Evolutionary conservation across 805 yeast genomes (phyloP), one percentile per base, ranked within the genome.

Genomic region (Suhomyces vadensis): DNA sequence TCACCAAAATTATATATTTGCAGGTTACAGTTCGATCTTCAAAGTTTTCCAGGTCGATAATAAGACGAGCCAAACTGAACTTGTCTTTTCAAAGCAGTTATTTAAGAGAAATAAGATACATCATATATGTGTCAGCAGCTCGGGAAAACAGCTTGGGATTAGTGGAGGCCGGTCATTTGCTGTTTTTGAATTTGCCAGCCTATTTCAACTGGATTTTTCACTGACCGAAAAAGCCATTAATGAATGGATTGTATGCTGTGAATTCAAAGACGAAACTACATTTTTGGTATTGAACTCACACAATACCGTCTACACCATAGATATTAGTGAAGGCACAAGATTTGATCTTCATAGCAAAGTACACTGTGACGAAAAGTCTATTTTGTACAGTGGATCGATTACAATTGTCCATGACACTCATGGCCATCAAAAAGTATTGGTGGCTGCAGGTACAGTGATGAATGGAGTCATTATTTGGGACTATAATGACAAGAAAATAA

Each of bases 401-500:
- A 73, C 73, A 42, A 75, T 75, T 0, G 52, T 77, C 13, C 46
- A 61, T 2, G 59, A 63, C 9, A 52, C 77, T n/a, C 47, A 61
- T 2, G 59, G 62, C 9, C 71, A 66, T 5, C 19, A 20, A 10
- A 61, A 64, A 27, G 77, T 83, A 0, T 59, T 77, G 4, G 73
- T 89, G 10, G 89, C 89, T 21, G 91, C 97, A 0, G 99, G 99
- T 19, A 92, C 99, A 0, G 97, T 92, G 2, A 82, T 91, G 83
- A 83, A 84, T 38, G 96, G 97, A 10, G 82, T 88, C 1, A 67
- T 87, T 3, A 68, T 90, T 1, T 92, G 98, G 98, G 81, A 81
- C 37, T 60, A 61, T 29, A 63, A 65, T 25, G 58, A 67, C 5
- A 50, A 65, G 1, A 35, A 67, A 23, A 67, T 84, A 6, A 19